Conservation (phyloP, 345 rosid genomes). For the Populus deltoides region DNA sequence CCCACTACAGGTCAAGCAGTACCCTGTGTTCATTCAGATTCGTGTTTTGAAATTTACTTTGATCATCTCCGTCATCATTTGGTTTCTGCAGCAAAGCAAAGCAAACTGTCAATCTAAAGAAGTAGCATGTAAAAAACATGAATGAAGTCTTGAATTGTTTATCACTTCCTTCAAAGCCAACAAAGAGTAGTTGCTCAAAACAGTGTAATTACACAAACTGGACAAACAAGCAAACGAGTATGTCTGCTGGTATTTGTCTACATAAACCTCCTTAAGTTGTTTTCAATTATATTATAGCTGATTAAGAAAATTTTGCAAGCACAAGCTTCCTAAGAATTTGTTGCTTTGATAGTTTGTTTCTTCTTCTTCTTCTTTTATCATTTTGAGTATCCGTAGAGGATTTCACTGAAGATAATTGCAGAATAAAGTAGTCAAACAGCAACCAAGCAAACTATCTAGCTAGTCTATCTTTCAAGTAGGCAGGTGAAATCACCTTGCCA, state of each 20-base stretch:
- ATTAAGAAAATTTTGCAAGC: not conserved
- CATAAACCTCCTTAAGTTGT: not conserved
- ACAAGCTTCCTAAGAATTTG: not conserved
- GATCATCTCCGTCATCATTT: slow-evolving; percentile 21
- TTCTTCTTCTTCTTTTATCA: not conserved
- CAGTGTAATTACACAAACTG: not conserved
- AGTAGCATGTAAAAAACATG: not conserved
- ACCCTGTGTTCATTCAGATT: slow-evolving; percentile 29
- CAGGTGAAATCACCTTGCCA: not conserved
- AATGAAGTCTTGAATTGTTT: too few species aligned
- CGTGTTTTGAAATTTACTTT: slow-evolving; percentile 22
- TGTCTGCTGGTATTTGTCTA: not conserved
- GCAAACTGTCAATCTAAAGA: not conserved
- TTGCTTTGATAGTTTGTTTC: not conserved
- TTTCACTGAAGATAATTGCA: not conserved
- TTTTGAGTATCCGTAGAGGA: not conserved
- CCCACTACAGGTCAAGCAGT: slow-evolving; percentile 32
- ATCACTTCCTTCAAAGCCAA: not conserved
- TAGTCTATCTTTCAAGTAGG: not conserved
- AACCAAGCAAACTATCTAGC: not conserved
- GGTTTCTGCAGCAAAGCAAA: slow-evolving; percentile 33
- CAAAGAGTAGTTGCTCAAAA: not conserved
- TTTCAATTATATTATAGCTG: not conserved
- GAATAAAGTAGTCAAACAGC: not conserved
- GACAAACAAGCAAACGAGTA: not conserved